These are phyloP conservation scores for Zygoascus hellenicus DNA, from an alignment of 1,139 yeast species.

Conservation along the genomic window DNA sequence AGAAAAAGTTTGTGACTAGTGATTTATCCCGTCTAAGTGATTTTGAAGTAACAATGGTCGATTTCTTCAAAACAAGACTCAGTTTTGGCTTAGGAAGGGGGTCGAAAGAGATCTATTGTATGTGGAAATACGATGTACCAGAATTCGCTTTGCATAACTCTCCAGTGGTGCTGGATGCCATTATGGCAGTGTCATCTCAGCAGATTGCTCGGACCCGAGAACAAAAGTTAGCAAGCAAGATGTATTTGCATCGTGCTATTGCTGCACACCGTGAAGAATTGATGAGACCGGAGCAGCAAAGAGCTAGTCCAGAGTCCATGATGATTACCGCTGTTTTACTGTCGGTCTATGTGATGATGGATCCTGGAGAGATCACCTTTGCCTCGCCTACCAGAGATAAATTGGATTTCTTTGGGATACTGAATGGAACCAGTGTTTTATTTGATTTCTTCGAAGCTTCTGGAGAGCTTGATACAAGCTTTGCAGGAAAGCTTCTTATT, in stretches of 20 bases:
- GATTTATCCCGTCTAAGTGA: background rate
- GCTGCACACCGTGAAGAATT: background rate
- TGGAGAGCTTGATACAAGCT: background rate
- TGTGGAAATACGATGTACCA: slow-evolving; percentile 7
- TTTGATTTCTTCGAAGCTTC: background rate
- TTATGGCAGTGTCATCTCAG: background rate
- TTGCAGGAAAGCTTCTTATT: background rate
- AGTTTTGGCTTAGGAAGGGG: slow-evolving; percentile 1
- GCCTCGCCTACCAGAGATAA: no score
- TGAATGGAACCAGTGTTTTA: background rate
- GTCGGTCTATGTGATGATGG: slow-evolving; percentile 1
- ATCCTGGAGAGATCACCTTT: background rate
- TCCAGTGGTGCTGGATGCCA: background rate
- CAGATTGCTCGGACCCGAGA: background rate
- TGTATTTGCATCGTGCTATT: slow-evolving; percentile 1
- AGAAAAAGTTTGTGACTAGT: no score
- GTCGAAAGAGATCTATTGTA: background rate
- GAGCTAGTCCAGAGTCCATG: background rate
- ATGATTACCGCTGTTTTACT: slow-evolving; percentile 4
- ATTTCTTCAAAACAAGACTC: background rate
- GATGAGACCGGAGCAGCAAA: background rate
- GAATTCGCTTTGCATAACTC: background rate
- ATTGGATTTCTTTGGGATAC: slow-evolving; percentile 6
- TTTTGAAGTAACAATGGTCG: background rate
- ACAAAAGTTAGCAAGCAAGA: background rate